Conservation (phyloP, 2,329 filamentous ascomycete species). For the Arthrobotrys megalospora region DNA sequence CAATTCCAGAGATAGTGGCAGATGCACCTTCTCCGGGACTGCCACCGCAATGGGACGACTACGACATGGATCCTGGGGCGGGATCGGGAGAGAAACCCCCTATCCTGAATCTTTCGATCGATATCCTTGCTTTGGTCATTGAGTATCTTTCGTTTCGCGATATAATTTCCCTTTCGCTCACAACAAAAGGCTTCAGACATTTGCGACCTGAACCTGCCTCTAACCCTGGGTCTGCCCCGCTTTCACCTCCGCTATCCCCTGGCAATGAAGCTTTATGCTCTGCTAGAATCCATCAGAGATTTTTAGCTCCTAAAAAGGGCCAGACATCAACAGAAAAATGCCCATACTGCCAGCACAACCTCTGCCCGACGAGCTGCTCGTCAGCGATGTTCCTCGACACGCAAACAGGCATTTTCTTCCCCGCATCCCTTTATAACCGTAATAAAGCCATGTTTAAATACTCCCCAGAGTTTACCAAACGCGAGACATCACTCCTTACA, state of each 20-base stretch:
- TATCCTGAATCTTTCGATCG: constrained; percentile 46
- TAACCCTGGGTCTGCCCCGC: constrained; percentile 29
- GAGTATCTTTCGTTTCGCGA: constrained; percentile 48
- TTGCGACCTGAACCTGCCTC: constrained; percentile 33
- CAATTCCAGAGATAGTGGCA: constrained; percentile 37
- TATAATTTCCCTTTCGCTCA: constrained; percentile 49
- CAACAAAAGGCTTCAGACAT: constrained; percentile 53
- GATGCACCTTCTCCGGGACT: constrained; percentile 39
- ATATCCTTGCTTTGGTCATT: constrained; percentile 48
- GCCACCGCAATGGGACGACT: constrained; percentile 19
- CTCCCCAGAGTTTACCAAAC: constrained; percentile 28
- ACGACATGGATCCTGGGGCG: constrained; percentile 40
- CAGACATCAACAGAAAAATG: constrained; percentile 29
- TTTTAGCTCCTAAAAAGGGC: constrained; percentile 36
- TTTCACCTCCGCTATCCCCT: constrained; percentile 45
- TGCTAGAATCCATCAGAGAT: constrained; percentile 53
- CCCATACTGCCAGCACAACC: constrained; percentile 41
- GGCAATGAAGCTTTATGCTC: constrained; percentile 50
- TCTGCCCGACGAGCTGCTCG: constrained; percentile 52
- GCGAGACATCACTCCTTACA: constrained; percentile 32
- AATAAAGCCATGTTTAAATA: constrained; percentile 49
- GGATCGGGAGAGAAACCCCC: constrained; percentile 23
- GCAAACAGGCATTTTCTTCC: constrained; percentile 55
- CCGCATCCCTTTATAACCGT: constrained; percentile 37
- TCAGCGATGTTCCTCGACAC: constrained; percentile 52